phyloP scores from a whole-genome alignment of 371 early-diverging fungal species.

The Sporodiniella umbellata region DNA sequence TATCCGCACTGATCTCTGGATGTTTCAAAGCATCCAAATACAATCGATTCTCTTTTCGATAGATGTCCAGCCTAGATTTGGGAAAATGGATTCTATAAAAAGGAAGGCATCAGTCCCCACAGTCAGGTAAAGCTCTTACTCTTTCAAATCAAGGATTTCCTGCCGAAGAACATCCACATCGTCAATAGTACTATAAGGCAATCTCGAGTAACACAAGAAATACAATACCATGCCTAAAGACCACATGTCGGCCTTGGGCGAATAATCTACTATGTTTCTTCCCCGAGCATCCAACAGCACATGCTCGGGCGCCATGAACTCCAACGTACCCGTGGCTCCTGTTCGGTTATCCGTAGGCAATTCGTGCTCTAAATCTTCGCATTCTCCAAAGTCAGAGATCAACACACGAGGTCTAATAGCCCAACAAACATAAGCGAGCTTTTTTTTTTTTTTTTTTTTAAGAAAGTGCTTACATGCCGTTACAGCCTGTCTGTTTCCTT shows the following conservation, averaged over 20 bases:
- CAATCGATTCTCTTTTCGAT: slow-evolving; percentile 7
- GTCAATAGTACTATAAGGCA: slow-evolving; percentile 85
- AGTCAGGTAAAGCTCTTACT: slow-evolving; percentile 15
- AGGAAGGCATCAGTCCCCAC: neutral
- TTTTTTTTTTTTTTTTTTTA: neutral
- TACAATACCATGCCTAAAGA: slow-evolving; percentile 92
- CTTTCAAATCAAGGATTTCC: slow-evolving; percentile 72
- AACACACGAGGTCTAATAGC: slow-evolving; percentile 81
- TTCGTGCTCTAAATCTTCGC: slow-evolving; percentile 68
- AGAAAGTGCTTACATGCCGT: slow-evolving; percentile 12
- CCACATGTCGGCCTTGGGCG: slow-evolving; percentile 92
- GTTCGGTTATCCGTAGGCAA: slow-evolving; percentile 65
- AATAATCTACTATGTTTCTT: slow-evolving; percentile 68
- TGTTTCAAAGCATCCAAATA: slow-evolving; percentile 11
- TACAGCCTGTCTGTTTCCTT: slow-evolving; percentile 14
- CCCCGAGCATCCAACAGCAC: slow-evolving; percentile 50
- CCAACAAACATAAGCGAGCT: neutral
- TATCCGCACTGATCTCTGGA: slow-evolving; percentile 24
- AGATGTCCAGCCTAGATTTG: slow-evolving; percentile 27
- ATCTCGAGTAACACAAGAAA: slow-evolving; percentile 78
- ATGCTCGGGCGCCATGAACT: slow-evolving; percentile 93
- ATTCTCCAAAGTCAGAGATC: slow-evolving; percentile 96
- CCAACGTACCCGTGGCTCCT: slow-evolving; percentile 94
- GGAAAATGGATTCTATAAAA: slow-evolving; percentile 28
- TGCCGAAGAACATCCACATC: slow-evolving; percentile 80